A percentile compares a stretch with the other conserved stretches of the same genome.
Evolutionary conservation across 345 rosid species (phyloP).

Genomic region (Dipteronia sinensis): DNA sequence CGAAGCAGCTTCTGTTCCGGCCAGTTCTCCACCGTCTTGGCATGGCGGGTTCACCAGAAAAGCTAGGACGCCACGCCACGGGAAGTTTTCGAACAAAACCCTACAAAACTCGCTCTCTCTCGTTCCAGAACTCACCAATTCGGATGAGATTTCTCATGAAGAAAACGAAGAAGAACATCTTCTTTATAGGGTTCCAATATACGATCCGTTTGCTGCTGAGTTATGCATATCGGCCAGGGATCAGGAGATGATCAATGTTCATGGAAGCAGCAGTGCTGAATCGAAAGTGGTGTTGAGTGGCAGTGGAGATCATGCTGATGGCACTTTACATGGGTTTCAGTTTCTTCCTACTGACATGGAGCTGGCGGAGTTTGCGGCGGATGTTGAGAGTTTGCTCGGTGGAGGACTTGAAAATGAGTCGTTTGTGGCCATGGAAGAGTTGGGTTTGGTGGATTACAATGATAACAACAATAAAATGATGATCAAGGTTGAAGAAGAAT

Average conservation of each 20-base stretch:
- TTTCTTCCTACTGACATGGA: conserved; percentile 80
- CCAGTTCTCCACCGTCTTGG: conserved; percentile 54
- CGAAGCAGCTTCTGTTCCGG: background rate
- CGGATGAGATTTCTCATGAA: conserved; percentile 55
- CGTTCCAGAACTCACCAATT: conserved; percentile 69
- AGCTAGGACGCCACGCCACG: conserved; percentile 76
- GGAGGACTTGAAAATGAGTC: conserved; percentile 66
- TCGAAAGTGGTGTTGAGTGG: conserved; percentile 9
- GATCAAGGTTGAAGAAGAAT: conserved; percentile 54
- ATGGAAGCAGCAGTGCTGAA: conserved; percentile 15
- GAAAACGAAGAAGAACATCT: conserved; percentile 77
- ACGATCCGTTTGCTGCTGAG: conserved; percentile 61
- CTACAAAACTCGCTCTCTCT: conserved; percentile 34
- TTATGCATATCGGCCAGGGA: conserved; percentile 37
- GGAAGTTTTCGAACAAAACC: conserved; percentile 25
- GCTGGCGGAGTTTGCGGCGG: conserved; percentile 85
- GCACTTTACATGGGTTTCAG: conserved; percentile 48
- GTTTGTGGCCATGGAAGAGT: conserved; percentile 66
- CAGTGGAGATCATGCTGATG: conserved; percentile 18
- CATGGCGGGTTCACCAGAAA: conserved; percentile 78
- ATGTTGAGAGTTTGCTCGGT: conserved; percentile 84
- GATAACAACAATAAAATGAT: conserved; percentile 36
- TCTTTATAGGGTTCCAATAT: conserved; percentile 82
- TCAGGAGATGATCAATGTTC: background rate
- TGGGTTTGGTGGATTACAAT: conserved; percentile 53